These are phyloP conservation scores for Boechera retrofracta DNA, from an alignment of 345 rosid species.

Conservation along the genomic window DNA sequence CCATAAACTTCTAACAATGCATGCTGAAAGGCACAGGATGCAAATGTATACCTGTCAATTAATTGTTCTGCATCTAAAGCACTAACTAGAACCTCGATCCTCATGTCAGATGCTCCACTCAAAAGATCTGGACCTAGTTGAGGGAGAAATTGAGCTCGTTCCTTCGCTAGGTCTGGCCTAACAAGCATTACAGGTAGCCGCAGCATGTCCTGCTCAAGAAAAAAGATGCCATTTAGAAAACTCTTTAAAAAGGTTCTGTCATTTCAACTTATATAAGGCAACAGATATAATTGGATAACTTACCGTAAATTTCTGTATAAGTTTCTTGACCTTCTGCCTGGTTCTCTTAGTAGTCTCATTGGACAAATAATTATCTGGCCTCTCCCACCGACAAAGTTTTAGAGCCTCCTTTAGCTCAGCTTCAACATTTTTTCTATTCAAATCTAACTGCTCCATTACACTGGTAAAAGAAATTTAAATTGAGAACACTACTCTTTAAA, in stretches of 20 bases:
- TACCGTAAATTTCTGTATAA: conserved; percentile 78
- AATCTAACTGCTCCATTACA: conserved; percentile 65
- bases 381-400: conserved; percentile 84
- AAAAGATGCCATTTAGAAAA: conserved; percentile 27
- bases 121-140: conserved; percentile 48
- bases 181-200: conserved; percentile 72
- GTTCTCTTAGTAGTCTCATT: conserved; percentile 64
- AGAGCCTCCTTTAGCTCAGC: conserved; percentile 66
- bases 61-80: conserved; percentile 52
- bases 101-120: conserved; percentile 49
- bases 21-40: conserved; percentile 21
- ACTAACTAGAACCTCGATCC: conserved; percentile 44
- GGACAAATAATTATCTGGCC: conserved; percentile 57
- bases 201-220: conserved; percentile 63
- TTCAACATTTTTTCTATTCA: conserved; percentile 61
- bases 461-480: conserved; percentile 49
- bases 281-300: conserved; percentile 40
- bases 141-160: conserved; percentile 49
- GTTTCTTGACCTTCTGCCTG: conserved; percentile 78
- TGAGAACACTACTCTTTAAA: conserved; percentile 34
- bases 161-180: conserved; percentile 56
- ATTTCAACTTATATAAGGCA: conserved; percentile 3
- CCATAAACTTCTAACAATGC: conserved; percentile 21
- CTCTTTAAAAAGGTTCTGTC: conserved; percentile 7
- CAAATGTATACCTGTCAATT: conserved; percentile 56